Percentiles rank a stretch among this genome's conserved stretches.
phyloP scores from a whole-genome alignment of 2,329 filamentous ascomycete species.

The Penicillium janthinellum region DNA sequence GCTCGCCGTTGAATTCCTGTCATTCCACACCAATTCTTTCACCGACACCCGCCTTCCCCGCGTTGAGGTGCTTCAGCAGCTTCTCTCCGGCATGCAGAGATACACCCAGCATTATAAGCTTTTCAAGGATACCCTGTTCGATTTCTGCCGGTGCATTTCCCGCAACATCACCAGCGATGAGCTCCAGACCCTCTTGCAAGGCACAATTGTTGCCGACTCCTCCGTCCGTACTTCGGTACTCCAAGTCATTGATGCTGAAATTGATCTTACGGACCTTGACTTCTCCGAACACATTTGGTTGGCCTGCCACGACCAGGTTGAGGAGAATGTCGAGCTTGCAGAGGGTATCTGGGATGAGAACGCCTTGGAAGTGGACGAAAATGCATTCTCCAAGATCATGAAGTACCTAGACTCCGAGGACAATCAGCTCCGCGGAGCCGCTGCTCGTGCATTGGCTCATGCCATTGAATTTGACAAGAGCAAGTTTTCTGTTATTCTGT shows the following conservation, averaged over 20 bases:
- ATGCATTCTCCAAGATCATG: constrained; percentile 68
- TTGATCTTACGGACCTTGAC: constrained; percentile 84
- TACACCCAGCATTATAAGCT: constrained; percentile 94
- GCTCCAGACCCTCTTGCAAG: constrained; percentile 73
- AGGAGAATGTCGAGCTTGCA: constrained; percentile 82
- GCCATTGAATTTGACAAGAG: constrained; percentile 64
- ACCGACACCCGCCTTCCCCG: constrained; percentile 75
- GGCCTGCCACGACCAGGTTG: constrained; percentile 84
- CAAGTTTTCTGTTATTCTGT: constrained; percentile 64
- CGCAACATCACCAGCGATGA: constrained; percentile 76
- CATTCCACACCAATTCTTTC: constrained; percentile 81
- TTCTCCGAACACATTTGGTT: constrained; percentile 94
- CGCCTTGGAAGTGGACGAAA: constrained; percentile 68
- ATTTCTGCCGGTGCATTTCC: constrained; percentile 81
- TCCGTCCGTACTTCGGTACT: constrained; percentile 82
- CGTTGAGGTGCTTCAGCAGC: constrained; percentile 67
- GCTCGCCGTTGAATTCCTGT: constrained; percentile 81
- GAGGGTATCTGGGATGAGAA: constrained; percentile 95
- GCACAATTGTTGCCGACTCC: constrained; percentile 74
- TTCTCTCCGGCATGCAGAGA: constrained; percentile 81
- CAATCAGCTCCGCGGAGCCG: constrained; percentile 77
- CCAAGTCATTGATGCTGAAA: constrained; percentile 85
- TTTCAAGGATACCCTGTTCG: constrained; percentile 87
- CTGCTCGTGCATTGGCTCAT: constrained; percentile 78
- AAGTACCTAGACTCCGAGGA: constrained; percentile 81